phyloP scores from a whole-genome alignment of 2,329 filamentous ascomycete species.

The Periconia sp. region DNA sequence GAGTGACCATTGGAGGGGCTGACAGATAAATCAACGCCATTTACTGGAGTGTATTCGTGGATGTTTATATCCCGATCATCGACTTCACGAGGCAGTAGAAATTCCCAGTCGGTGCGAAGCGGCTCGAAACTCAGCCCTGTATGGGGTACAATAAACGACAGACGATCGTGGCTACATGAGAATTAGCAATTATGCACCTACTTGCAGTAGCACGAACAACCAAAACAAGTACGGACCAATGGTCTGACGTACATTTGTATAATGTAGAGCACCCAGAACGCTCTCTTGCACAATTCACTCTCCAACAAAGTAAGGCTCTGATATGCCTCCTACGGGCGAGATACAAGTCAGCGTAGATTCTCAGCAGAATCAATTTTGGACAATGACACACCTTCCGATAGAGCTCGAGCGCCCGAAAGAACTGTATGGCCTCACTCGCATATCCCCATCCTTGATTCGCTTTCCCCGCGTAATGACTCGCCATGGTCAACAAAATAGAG shows the following conservation, averaged over 20 bases:
- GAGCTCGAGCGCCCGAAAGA: constrained; percentile 17
- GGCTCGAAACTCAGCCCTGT: constrained; percentile 23
- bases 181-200: neutral
- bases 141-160: constrained; percentile 22
- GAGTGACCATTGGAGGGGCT: neutral
- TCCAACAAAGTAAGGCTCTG: constrained; percentile 10
- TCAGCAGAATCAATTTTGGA: too few species aligned
- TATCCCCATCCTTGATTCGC: constrained; percentile 21
- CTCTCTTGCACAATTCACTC: constrained; percentile 19
- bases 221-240: neutral
- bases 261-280: constrained; percentile 22
- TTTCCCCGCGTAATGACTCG: constrained; percentile 16
- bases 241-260: constrained; percentile 17
- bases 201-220: constrained; percentile 1
- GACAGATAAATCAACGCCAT: neutral
- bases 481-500: constrained; percentile 18
- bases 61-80: constrained; percentile 12
- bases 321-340: constrained; percentile 18
- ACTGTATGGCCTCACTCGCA: constrained; percentile 21
- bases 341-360: too few species aligned
- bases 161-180: constrained; percentile 15
- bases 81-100: constrained; percentile 12
- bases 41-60: neutral
- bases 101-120: constrained; percentile 20
- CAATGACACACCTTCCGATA: too few species aligned